Evolutionary conservation across 176 grass and related monocot species (phyloP), one percentile per base, ranked within the genome.

Genomic region (Thalia dealbata): DNA sequence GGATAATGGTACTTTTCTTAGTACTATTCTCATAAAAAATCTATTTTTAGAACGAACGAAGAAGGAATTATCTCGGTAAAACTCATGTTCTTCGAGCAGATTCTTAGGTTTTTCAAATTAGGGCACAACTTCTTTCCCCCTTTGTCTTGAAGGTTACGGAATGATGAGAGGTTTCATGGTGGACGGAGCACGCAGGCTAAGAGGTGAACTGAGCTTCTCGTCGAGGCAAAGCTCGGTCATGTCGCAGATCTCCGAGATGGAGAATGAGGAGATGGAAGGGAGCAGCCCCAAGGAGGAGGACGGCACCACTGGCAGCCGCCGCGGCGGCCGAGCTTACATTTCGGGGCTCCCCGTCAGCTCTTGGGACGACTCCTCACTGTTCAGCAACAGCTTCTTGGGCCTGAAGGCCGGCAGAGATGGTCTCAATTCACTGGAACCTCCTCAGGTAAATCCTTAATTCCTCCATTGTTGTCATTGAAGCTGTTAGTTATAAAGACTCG

Each of bases 161-260:
- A 85, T 93, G 95, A 84, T 91, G 52, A 69, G 90, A 16, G 90
- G 77, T 21, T 85, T 55, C 83, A 71, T 48, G 80, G 82, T 50
- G 78, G 70, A 21, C 69, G 26, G 24, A 11, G 35, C 35, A 29
- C 67, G 75, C 51, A 86, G 90, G 70, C 54, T 86, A 29, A 93
- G 88, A 81, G 83, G 87, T 0, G 90, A 99, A 74, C 61, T 99
- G 43, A 99, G 87, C 81, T 93, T 99, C 83, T 93, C 95, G 38
- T 99, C 95, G 30, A 79, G 95, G 71, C 90, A 93, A 55, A 91
- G 85, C 27, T 99, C 95, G 18, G 85, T 99, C 11, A 93, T 99
- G 95, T 99, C 95, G 0, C 95, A 99, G 77, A 99, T 99, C 81
- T 99, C 95, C 10, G 95, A 93, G 87, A 88, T 92, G 80, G 90